Evolutionary conservation across 1,284 basidiomycete genomes (phyloP).

Genomic region (Moniliophthora roreri): DNA sequence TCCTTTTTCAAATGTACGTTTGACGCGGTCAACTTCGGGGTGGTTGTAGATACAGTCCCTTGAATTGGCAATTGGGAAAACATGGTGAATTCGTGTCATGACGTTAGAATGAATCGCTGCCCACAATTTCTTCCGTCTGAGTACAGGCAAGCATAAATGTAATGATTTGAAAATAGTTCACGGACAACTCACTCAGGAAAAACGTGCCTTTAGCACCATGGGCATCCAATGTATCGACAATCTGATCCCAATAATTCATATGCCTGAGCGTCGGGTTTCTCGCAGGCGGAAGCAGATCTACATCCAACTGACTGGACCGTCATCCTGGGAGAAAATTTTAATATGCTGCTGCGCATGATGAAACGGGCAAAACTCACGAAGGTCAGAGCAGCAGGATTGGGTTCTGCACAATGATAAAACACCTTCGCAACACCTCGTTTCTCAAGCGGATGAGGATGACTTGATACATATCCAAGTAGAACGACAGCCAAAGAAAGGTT

Average conservation of each 20-base stretch:
- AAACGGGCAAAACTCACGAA: background rate
- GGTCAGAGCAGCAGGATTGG: background rate
- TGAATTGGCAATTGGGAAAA: constrained; percentile 14
- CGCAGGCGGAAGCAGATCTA: background rate
- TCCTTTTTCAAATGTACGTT: constrained; percentile 35
- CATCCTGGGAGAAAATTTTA: constrained; percentile 20
- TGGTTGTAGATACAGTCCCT: constrained; percentile 42
- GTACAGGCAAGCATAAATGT: constrained; percentile 10
- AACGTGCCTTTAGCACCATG: constrained; percentile 40
- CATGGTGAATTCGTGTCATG: background rate
- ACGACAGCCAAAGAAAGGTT: background rate
- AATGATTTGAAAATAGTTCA: constrained; percentile 22
- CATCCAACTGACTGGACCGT: constrained; percentile 23
- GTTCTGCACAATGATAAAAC: background rate
- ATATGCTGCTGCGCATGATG: background rate
- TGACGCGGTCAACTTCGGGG: constrained; percentile 30
- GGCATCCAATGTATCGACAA: constrained; percentile 20
- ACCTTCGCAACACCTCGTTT: background rate
- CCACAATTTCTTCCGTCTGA: background rate
- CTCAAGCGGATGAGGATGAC: background rate
- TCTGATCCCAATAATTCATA: constrained; percentile 16
- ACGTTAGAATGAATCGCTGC: background rate
- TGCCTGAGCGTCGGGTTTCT: no score
- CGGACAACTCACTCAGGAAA: constrained; percentile 38
- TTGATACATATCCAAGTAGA: background rate